A percentile compares a stretch with the other conserved stretches of the same genome.
phyloP scores from a whole-genome alignment of 352 stramenopile genomes.

The Phytophthora melonis region DNA sequence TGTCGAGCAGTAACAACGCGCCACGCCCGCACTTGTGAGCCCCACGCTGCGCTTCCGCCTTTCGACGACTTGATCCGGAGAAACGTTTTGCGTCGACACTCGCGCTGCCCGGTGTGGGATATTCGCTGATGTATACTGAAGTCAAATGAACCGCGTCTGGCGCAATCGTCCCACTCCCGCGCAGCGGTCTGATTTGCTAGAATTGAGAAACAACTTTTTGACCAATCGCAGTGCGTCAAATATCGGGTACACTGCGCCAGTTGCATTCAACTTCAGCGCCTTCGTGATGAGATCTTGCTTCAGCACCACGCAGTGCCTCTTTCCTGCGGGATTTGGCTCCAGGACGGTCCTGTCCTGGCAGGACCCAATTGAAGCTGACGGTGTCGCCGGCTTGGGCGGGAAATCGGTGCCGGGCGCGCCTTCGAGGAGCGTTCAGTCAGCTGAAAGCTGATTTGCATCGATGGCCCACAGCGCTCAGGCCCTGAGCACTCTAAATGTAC shows the following conservation, averaged over 20 bases:
- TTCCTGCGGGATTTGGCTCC: conserved; percentile 24
- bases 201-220: conserved; percentile 6
- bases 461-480: background rate
- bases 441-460: conserved; percentile 12
- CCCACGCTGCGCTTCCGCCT: background rate
- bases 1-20: conserved; percentile 3
- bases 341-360: too few species aligned
- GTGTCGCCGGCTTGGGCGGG: background rate
- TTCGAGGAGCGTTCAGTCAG: conserved; percentile 26
- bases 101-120: background rate
- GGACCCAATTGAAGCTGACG: conserved; percentile 12
- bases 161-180: conserved; percentile 37
- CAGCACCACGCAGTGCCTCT: conserved; percentile 14
- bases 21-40: too few species aligned
- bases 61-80: conserved; percentile 3
- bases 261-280: conserved; percentile 6
- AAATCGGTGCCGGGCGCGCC: background rate
- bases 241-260: background rate
- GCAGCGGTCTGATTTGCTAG: conserved; percentile 16
- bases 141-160: conserved; percentile 32
- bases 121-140: conserved; percentile 21
- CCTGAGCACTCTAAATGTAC: too few species aligned
- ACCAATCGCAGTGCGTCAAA: conserved; percentile 13
- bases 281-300: conserved; percentile 27
- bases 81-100: conserved; percentile 30